phyloP scores from a whole-genome alignment of 345 rosid genomes.

The Geranium brycei region DNA sequence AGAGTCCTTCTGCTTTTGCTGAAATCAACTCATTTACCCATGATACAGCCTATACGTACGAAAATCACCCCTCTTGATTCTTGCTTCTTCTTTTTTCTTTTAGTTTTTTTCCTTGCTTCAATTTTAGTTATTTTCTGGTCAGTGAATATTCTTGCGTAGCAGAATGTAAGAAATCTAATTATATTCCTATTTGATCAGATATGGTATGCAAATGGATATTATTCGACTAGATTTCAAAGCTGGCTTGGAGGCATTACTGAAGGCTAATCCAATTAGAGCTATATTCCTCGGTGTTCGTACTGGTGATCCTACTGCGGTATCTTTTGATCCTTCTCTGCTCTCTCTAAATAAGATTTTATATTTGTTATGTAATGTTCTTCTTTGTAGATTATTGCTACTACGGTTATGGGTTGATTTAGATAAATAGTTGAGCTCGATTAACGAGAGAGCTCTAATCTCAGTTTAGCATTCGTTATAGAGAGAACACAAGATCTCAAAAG shows the following conservation, averaged over 20 bases:
- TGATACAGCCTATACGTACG: conserved; percentile 65
- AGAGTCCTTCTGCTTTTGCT: conserved; percentile 69
- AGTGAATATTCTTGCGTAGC: background rate
- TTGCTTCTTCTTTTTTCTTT: no score
- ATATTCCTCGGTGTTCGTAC: conserved; percentile 95
- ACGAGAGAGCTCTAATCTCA: no score
- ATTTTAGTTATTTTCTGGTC: no score
- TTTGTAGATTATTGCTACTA: no score
- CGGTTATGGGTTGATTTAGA: no score
- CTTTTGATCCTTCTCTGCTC: conserved; percentile 4
- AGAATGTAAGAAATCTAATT: no score
- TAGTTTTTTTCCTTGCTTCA: background rate
- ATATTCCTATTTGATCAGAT: conserved; percentile 33
- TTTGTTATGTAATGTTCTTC: no score
- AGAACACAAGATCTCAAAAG: no score
- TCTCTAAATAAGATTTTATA: background rate
- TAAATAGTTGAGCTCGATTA: no score
- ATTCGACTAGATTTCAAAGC: conserved; percentile 83
- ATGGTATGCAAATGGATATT: conserved; percentile 68
- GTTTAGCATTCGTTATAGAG: no score
- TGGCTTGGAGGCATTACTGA: conserved; percentile 76
- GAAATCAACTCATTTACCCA: conserved; percentile 88
- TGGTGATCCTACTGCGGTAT: conserved; percentile 99
- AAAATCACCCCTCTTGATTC: background rate
- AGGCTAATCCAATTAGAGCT: conserved; percentile 76